A percentile compares a stretch with the other conserved stretches of the same genome.
These are phyloP conservation scores for Panicum hallii DNA, from an alignment of 202 grass and related monocot genomes.

Conservation along the genomic window DNA sequence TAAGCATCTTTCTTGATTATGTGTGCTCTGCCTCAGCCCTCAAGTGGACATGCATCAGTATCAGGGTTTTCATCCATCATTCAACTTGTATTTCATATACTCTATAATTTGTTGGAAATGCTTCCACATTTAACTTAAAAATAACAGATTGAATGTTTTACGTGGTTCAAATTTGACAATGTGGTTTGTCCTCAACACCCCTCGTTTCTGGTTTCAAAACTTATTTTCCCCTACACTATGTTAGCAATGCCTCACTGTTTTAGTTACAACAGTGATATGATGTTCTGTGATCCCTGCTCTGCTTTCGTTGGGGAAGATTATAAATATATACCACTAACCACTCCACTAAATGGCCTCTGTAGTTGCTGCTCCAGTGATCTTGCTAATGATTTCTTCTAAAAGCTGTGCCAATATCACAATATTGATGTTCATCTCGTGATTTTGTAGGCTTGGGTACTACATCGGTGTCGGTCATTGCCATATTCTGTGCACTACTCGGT, in stretches of 20 bases:
- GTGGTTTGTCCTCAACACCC: not conserved
- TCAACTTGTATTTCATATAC: slow-evolving; percentile 6
- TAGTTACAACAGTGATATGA: not conserved
- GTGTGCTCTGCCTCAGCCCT: not conserved
- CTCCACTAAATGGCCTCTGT: not conserved
- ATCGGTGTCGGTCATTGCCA: slow-evolving; percentile 49
- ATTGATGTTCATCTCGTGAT: slow-evolving; percentile 30
- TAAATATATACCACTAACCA: not conserved
- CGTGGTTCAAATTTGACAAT: not conserved
- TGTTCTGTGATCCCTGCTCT: not conserved
- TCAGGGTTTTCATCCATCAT: not conserved
- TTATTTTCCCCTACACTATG: not conserved
- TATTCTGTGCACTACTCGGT: slow-evolving; percentile 54
- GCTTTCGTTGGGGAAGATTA: not conserved
- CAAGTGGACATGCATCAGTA: not conserved
- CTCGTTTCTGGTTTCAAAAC: not conserved
- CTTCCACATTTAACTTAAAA: not conserved
- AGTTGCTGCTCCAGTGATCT: not conserved
- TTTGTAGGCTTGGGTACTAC: slow-evolving; percentile 50
- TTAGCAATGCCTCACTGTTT: not conserved
- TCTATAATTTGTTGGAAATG: not conserved
- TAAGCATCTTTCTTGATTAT: not conserved
- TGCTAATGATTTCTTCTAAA: slow-evolving; percentile 4
- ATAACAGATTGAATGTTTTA: not conserved
- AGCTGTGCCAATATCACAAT: not conserved